These are phyloP conservation scores for Didymella keratinophila DNA, from an alignment of 2,329 filamentous ascomycete species.

Conservation along the genomic window DNA sequence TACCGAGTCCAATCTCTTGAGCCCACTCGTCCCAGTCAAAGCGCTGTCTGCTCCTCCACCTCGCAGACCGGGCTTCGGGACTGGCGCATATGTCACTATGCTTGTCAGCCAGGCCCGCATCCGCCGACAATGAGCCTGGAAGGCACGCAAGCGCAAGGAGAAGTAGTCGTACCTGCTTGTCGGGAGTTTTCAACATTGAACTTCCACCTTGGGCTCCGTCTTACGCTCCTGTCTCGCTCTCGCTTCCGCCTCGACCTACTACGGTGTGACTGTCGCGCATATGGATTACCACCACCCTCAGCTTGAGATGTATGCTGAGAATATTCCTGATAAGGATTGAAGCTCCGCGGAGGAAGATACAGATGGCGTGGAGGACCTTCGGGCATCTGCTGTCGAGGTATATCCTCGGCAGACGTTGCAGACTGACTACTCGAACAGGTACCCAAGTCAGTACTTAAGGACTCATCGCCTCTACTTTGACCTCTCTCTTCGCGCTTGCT, in stretches of 20 bases:
- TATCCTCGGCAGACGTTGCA: background rate
- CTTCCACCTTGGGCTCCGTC: background rate
- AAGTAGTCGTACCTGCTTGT: slow-evolving; percentile 1
- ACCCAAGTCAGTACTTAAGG: slow-evolving; percentile 4
- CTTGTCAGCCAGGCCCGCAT: background rate
- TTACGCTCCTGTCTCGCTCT: background rate
- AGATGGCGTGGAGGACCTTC: background rate
- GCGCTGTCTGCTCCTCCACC: background rate
- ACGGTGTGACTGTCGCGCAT: background rate
- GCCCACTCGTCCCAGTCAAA: background rate
- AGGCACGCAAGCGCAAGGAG: background rate
- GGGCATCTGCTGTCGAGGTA: background rate
- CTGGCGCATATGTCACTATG: background rate
- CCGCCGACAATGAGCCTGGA: no score
- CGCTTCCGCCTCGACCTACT: background rate
- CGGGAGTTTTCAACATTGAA: background rate
- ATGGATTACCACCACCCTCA: background rate
- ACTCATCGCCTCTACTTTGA: background rate
- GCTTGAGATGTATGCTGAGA: background rate
- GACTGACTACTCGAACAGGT: background rate
- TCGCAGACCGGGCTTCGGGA: background rate
- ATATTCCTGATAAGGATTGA: background rate
- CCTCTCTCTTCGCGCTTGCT: no score
- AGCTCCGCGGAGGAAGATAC: background rate
- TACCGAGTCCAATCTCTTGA: background rate